These are phyloP conservation scores for Trichophyton benhamiae DNA, from an alignment of 2,329 filamentous ascomycete species.

Conservation along the genomic window DNA sequence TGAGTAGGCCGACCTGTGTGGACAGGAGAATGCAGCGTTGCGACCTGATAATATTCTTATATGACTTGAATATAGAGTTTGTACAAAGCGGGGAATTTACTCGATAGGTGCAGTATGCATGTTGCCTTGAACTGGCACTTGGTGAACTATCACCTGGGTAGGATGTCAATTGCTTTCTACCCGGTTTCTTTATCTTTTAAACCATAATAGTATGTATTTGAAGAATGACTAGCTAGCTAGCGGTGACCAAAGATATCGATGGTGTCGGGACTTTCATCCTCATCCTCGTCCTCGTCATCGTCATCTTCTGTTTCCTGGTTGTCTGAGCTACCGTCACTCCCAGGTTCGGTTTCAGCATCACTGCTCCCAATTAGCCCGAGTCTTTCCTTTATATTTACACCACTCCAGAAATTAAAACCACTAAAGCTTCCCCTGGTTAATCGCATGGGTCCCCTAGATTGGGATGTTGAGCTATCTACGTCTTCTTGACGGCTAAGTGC, in stretches of 20 bases:
- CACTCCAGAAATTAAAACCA: slow-evolving; percentile 3
- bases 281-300: slow-evolving; percentile 39
- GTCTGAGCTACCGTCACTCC: slow-evolving; percentile 1
- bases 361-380: slow-evolving; percentile 1
- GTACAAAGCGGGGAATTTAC: too few species aligned
- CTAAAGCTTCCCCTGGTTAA: neutral
- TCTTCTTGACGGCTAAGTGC: slow-evolving; percentile 6
- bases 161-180: neutral
- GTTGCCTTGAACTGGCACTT: too few species aligned
- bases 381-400: slow-evolving; percentile 1
- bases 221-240: slow-evolving; percentile 20
- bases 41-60: neutral
- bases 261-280: slow-evolving; percentile 25
- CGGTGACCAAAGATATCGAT: slow-evolving; percentile 44
- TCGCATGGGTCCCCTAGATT: neutral
- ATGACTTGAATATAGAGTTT: too few species aligned
- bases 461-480: slow-evolving; percentile 1
- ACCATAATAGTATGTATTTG: neutral
- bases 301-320: slow-evolving; percentile 19
- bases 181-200: neutral
- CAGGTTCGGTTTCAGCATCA: slow-evolving; percentile 12
- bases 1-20: slow-evolving; percentile 13
- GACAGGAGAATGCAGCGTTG: neutral
- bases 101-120: too few species aligned
- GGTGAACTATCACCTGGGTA: neutral